These are phyloP conservation scores for Porodaedalea pini DNA, from an alignment of 1,284 basidiomycete species.

Conservation along the genomic window DNA sequence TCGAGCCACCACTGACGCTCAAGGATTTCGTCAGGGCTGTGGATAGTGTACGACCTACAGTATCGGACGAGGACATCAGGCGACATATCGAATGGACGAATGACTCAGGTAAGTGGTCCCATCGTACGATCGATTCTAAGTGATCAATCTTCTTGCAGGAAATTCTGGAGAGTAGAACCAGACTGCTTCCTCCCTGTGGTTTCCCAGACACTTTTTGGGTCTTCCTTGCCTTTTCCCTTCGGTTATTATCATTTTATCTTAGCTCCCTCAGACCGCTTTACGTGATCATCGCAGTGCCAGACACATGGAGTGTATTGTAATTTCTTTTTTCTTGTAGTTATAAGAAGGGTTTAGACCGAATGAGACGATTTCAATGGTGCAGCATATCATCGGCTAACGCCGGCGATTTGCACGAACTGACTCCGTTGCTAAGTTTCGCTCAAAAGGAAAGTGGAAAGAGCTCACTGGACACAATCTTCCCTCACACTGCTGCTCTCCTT, in stretches of 20 bases:
- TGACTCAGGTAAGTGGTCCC: slow-evolving; percentile 60
- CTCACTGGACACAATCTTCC: no score
- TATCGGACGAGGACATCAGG: slow-evolving; percentile 85
- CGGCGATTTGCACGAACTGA: not conserved
- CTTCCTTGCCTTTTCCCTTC: not conserved
- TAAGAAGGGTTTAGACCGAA: not conserved
- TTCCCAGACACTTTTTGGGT: not conserved
- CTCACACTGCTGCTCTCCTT: no score
- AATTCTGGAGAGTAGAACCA: slow-evolving; percentile 16
- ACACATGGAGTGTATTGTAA: not conserved
- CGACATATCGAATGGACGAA: slow-evolving; percentile 91
- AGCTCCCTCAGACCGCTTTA: not conserved
- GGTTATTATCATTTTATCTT: slow-evolving; percentile 6
- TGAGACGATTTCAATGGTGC: not conserved
- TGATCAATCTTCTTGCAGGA: slow-evolving; percentile 5
- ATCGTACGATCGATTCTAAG: not conserved
- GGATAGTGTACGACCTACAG: slow-evolving; percentile 82
- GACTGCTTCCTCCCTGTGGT: not conserved
- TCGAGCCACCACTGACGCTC: slow-evolving; percentile 78
- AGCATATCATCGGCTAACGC: not conserved
- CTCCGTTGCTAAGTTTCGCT: not conserved
- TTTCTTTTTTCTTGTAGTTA: not conserved
- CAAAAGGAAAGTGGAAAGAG: no score
- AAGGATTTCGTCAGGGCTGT: slow-evolving; percentile 88
- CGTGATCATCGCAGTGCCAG: not conserved